Base-by-base conservation (phyloP, 192 early-diverging fungal species). In the Podila clonocystis region DNA sequence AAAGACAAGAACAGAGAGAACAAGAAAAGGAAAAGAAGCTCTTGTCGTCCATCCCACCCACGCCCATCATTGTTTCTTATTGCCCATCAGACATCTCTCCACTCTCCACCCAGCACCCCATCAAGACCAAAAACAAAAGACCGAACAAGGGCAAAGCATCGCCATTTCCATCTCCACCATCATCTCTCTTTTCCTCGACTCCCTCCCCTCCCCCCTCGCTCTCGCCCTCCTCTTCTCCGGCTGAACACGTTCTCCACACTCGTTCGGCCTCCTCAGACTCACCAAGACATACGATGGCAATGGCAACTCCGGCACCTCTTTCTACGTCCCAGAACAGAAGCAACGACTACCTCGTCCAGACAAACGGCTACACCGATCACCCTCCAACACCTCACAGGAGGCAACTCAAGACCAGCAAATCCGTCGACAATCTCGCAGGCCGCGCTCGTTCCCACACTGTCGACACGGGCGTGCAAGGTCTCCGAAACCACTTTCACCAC, bases 401-500 rank as follows among this genome's bases (percentile, higher is more conserved):
- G 24, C 9, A 26, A 1, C 65, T 79, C 4, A 79, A 79, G 50
- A 58, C 76, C 6, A 79, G 76, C 61, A 79, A 79, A 38, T 79
- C 76, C 9, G 70, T 79, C 33, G 76, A 79, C 55, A 69, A 64
- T 50, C 65, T 79, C 19, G 33, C 33, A 2, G 69, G 76, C 20
- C 63, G 70, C 19, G 65, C 70, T 50, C 64, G 76, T 9, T 79
- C 76, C 24, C 70, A 79, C 11, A 79, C 76, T 5, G 70, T 70
- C 5, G 76, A 79, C 45, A 60, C 76, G 8, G 59, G 69, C 1
- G 58, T 58, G n/a, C 76, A 79, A 38, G 52, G 59, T 28, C 50
- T 63, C 50, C 20, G 70, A n/a, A 67, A 49, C 11, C 52, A 72
- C 61, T 79, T 79, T 68, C 69, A 72, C 19, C 57, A 68, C n/a